These are phyloP conservation scores for Camellia granthamiana DNA, from an alignment of 148 eudicot genomes.

Conservation along the genomic window DNA sequence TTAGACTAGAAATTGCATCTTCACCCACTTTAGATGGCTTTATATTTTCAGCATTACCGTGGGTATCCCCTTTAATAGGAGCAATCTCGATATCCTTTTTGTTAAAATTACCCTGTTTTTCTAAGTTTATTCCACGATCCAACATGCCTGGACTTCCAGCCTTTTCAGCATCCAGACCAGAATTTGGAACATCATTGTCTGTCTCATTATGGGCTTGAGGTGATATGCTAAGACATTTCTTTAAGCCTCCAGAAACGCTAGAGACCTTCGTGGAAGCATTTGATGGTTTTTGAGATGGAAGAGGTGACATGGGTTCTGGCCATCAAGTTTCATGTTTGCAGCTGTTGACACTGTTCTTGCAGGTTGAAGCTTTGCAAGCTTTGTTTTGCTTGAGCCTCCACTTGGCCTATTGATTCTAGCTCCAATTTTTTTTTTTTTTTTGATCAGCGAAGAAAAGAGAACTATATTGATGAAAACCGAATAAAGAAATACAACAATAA, in stretches of 20 bases:
- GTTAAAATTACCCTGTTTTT: conserved; percentile 4
- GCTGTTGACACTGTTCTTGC: conserved; percentile 24
- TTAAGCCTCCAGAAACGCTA: conserved; percentile 17
- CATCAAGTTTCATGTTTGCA: conserved; percentile 33
- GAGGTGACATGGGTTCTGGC: conserved; percentile 25
- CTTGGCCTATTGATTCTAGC: conserved; percentile 32
- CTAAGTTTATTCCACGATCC: conserved; percentile 10
- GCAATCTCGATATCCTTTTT: conserved; percentile 16
- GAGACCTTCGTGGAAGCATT: conserved; percentile 25
- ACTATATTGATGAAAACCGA: too few species aligned
- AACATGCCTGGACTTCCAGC: conserved; percentile 9
- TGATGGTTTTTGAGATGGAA: conserved; percentile 24
- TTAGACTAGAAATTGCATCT: background rate
- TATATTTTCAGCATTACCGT: background rate
- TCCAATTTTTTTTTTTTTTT: too few species aligned
- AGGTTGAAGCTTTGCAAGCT: conserved; percentile 27
- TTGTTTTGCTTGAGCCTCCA: conserved; percentile 42
- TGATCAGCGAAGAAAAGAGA: too few species aligned
- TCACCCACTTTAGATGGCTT: conserved; percentile 15
- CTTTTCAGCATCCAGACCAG: conserved; percentile 14
- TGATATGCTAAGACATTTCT: conserved; percentile 16
- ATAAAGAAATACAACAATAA: too few species aligned
- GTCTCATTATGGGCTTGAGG: conserved; percentile 4
- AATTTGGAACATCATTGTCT: conserved; percentile 19
- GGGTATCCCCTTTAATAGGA: conserved; percentile 8